Evolutionary conservation across 441 rosid genomes (phyloP).

Genomic region (Metrosideros polymorpha): DNA sequence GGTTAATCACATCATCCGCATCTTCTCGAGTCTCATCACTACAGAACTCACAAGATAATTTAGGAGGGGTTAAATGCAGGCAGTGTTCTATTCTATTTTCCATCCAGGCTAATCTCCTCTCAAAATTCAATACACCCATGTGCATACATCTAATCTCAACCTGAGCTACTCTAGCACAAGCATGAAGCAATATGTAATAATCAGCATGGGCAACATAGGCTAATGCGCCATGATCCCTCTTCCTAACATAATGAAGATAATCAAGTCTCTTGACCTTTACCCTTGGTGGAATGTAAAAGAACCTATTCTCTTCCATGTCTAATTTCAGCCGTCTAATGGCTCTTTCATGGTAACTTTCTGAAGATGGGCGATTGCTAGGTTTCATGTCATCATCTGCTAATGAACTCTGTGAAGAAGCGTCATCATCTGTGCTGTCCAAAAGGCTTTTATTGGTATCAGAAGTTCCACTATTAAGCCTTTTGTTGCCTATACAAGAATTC

Average conservation of each 20-base stretch:
- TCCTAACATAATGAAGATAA: constrained; percentile 59
- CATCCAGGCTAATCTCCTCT: constrained; percentile 66
- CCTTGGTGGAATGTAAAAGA: constrained; percentile 68
- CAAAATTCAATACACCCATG: constrained; percentile 47
- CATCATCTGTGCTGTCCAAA: not conserved
- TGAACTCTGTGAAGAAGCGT: not conserved
- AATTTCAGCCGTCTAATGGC: constrained; percentile 29
- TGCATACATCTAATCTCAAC: constrained; percentile 61
- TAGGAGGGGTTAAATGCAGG: constrained; percentile 36
- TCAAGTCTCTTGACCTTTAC: constrained; percentile 38
- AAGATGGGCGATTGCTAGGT: not conserved
- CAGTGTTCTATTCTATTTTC: constrained; percentile 50
- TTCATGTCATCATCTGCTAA: constrained; percentile 6
- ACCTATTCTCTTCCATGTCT: constrained; percentile 62
- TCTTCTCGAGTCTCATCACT: constrained; percentile 14
- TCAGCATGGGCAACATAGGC: constrained; percentile 62
- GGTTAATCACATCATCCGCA: constrained; percentile 11
- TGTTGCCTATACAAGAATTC: not conserved
- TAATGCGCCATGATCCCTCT: constrained; percentile 36
- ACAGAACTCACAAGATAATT: constrained; percentile 37
- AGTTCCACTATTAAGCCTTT: not conserved
- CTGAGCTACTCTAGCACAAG: constrained; percentile 53
- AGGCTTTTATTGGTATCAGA: not conserved
- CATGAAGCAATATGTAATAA: constrained; percentile 67
- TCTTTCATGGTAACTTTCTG: constrained; percentile 15